Evolutionary conservation across 257 asterid genomes (phyloP).

Genomic region (Nicotiana knightiana): DNA sequence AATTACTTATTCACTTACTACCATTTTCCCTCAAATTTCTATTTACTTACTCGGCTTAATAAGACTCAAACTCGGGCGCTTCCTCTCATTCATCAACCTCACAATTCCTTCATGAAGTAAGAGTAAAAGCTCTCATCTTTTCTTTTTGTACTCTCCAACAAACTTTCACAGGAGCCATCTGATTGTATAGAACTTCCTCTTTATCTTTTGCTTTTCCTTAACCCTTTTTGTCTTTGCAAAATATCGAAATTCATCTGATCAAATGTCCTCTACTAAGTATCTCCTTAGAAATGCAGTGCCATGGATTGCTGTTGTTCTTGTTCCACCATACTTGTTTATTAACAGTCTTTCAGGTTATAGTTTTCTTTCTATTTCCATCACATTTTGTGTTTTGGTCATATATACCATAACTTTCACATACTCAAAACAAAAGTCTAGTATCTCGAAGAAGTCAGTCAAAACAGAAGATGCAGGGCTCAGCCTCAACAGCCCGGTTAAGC

Average conservation of each 20-base stretch:
- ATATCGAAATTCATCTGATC: neutral
- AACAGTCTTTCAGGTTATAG: conserved; percentile 18
- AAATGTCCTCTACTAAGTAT: conserved; percentile 33
- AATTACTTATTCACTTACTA: neutral
- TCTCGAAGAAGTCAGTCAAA: conserved; percentile 8
- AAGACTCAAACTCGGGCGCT: too few species aligned
- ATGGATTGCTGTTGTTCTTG: conserved; percentile 27
- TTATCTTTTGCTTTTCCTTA: too few species aligned
- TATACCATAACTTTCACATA: conserved; percentile 20
- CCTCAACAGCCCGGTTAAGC: too few species aligned
- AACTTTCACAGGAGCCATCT: neutral
- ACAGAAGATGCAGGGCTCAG: neutral
- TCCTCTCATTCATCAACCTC: too few species aligned
- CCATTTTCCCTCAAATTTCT: neutral
- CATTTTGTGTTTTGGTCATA: conserved; percentile 22
- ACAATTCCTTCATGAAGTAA: too few species aligned
- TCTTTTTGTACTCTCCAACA: neutral
- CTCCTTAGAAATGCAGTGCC: conserved; percentile 28
- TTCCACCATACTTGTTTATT: conserved; percentile 22
- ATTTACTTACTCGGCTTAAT: too few species aligned
- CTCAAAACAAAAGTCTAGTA: conserved; percentile 21
- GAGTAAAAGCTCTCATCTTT: neutral
- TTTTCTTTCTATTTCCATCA: conserved; percentile 19
- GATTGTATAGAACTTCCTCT: neutral
- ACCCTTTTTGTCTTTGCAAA: neutral